Evolutionary conservation across 805 yeast genomes (phyloP), one percentile per base, ranked within the genome.

Genomic region (Pichia californica): DNA sequence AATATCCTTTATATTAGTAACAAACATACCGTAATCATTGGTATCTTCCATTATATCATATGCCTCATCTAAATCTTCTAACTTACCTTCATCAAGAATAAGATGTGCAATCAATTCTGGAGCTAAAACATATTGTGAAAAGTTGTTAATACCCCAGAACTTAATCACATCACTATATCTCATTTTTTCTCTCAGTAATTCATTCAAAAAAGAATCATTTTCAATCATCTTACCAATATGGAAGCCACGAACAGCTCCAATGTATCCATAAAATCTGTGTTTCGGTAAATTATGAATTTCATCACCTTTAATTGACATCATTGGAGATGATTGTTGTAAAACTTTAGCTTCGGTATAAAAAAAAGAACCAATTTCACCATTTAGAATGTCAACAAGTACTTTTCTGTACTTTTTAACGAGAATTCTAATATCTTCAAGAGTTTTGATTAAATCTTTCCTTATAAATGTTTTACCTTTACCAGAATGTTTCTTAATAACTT

Each of bases 131-230:
- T 76, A 78, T 15, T 74, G 67, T 3, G 73, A 61, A 54, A 81
- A 83, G 41, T 74, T 73, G 19, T 69, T 68, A 1, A 66, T 52
- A 2, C 83, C 76, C 86, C 88, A 82, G 65, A 79, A 83, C 36
- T 64, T 61, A 7, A 82, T 58, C 1, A 79, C 75, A 18, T 64
- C 61, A 50, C 75, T 75, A 3, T 49, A 61, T 40, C 51, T 58
- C 4, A 40, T 44, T 34, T 57, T 51, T 23, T 47, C 41, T 5
- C 49, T 44, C 3, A 81, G 49, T 25, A 63, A 55, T 1, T 52
- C 41, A 20, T 57, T 55, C 41, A 60, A 69, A 11, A 53, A 47
- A 2, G 57, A 54, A n/a, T 61, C 45, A 4, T 33, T 18, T 13
- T 36, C 31, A 14, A 83, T 71, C 32, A 65, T 50, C 25, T 63